Percentiles rank a stretch among this genome's conserved stretches.
phyloP scores from a whole-genome alignment of 257 asterid genomes.

The Lycium barbarum region DNA sequence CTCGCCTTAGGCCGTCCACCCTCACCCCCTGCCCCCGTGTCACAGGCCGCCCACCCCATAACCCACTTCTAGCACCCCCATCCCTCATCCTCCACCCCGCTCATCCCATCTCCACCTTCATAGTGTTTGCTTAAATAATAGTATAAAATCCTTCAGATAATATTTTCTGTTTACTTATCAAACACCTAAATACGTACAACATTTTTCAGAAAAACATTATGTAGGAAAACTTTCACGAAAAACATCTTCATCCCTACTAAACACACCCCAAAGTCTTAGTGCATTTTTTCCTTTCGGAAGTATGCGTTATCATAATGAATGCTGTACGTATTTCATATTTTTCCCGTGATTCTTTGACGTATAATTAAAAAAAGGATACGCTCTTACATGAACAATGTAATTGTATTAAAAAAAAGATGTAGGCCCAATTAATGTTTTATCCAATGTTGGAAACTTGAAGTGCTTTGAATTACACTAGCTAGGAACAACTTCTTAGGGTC shows the following conservation, averaged over 20 bases:
- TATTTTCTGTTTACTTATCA: no score
- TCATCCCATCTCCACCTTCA: no score
- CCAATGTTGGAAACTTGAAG: background rate
- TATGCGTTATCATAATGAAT: background rate
- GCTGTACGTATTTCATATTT: background rate
- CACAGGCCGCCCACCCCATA: no score
- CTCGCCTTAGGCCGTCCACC: no score
- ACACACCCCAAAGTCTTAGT: background rate
- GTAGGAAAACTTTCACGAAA: background rate
- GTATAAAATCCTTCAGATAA: no score
- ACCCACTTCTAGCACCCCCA: no score
- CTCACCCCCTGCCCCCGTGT: no score
- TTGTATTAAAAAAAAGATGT: background rate
- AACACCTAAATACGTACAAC: no score
- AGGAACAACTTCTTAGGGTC: background rate
- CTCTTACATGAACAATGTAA: background rate
- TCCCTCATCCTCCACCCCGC: no score
- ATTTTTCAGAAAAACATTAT: no score
- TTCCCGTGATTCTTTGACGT: background rate
- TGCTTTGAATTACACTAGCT: no score
- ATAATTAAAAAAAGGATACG: background rate
- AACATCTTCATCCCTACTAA: background rate
- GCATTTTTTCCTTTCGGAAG: background rate
- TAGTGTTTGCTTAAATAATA: no score
- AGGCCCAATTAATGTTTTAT: background rate